Base-by-base conservation (phyloP, 106 monocot genomes). In the Xerophyta viscosa region DNA sequence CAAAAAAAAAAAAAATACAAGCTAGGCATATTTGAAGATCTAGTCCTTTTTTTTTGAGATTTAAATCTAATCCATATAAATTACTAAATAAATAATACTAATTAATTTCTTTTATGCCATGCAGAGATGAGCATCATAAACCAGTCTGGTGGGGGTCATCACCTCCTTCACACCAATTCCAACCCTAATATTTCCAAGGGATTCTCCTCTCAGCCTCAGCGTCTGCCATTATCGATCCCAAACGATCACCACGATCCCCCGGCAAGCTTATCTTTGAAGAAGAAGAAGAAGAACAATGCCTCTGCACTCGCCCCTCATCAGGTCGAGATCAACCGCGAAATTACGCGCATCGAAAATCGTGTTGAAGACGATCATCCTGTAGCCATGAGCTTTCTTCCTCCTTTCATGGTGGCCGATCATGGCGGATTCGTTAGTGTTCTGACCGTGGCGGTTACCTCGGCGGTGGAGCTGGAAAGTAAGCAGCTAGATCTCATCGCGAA, bases 401-500 rank as follows among this genome's bases (percentile, higher is more conserved):
- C 62, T 3, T 29, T 71, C 10, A 14, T 56, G 24, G 46, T 62
- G 19, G 49, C 41, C 25, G 51, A 60, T 8, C 52, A 61, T 18
- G 51, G 51, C 18, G 33, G 29, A 42, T 36, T 25, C 39, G 6
- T 0, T 17, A 24, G 15, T 24, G 67, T 61, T 29, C 72, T 92
- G 3, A 41, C 63, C 0, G 80, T 88, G 22, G 27, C 72, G 0
- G 84, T 94, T 29, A 70, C 69, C 3, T 88, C 94, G 8, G 94
- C 94, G 0, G 67, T 84, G 65, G 58, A 70, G 47, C 75, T 94
- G 17, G 94, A 88, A 9, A 37, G 52, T 23, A 72, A 42, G 33
- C 94, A 94, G 62, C 76, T 81, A 19, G 75, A 79, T 25, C 56
- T 76, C 46, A 94, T 94, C 8, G 67, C 77, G 0, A 62, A 52